Evolutionary conservation across 768 basidiomycete species (phyloP).

Genomic region (Pleurotus pulmonarius): DNA sequence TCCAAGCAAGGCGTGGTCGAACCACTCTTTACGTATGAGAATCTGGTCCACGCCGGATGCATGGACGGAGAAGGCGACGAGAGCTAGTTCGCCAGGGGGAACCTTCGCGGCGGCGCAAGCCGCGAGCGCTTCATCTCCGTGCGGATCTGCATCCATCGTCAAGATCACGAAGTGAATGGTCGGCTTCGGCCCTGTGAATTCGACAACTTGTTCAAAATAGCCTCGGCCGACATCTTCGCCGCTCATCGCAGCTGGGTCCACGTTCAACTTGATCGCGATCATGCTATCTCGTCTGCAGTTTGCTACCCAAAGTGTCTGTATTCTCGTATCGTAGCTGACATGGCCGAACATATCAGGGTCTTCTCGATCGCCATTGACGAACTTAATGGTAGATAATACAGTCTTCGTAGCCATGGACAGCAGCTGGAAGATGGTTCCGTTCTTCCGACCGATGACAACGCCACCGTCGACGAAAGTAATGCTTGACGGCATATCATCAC

Average conservation of each 20-base stretch:
- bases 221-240: constrained; percentile 61
- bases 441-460: constrained; percentile 80
- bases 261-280: constrained; percentile 72
- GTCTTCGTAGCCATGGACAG: constrained; percentile 70
- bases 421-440: constrained; percentile 82
- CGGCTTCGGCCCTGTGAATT: constrained; percentile 79
- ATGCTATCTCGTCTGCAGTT: constrained; percentile 83
- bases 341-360: constrained; percentile 89
- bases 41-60: constrained; percentile 87
- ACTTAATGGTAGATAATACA: constrained; percentile 76
- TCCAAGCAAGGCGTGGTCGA: constrained; percentile 57
- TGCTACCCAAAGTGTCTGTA: constrained; percentile 85
- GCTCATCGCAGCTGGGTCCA: constrained; percentile 54
- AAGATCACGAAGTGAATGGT: constrained; percentile 89
- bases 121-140: constrained; percentile 78
- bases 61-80: constrained; percentile 88
- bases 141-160: constrained; percentile 79
- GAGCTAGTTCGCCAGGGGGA: constrained; percentile 68
- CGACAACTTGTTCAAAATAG: constrained; percentile 77
- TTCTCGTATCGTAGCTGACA: constrained; percentile 78
- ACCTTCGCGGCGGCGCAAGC: constrained; percentile 83
- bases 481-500: constrained; percentile 80
- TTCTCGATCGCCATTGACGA: constrained; percentile 65
- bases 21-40: constrained; percentile 84
- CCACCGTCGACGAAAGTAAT: constrained; percentile 83